These are phyloP conservation scores for Phoma sp. DNA, from an alignment of 2,329 filamentous ascomycete genomes.

Conservation along the genomic window DNA sequence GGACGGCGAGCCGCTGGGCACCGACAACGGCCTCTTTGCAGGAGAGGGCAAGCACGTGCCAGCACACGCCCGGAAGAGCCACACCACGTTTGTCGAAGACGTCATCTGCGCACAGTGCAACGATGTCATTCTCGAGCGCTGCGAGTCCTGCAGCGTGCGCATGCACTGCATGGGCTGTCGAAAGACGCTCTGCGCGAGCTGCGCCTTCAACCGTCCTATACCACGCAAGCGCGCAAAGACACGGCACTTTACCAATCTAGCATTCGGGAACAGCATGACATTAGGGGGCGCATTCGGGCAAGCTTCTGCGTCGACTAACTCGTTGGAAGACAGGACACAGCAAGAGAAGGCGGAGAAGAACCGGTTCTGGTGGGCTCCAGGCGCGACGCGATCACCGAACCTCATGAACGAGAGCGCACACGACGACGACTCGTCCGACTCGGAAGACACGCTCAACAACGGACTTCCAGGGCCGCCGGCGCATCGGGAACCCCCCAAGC, in stretches of 20 bases:
- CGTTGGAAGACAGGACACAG: conserved; percentile 30
- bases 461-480: conserved; percentile 44
- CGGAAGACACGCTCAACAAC: conserved; percentile 46
- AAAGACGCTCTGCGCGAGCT: conserved; percentile 66
- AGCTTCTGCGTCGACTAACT: conserved; percentile 37
- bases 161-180: conserved; percentile 68
- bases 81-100: conserved; percentile 59
- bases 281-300: conserved; percentile 37
- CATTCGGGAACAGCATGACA: conserved; percentile 41
- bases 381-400: conserved; percentile 61
- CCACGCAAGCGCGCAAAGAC: conserved; percentile 49
- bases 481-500: conserved; percentile 52
- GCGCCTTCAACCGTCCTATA: conserved; percentile 63
- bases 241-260: conserved; percentile 46
- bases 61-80: conserved; percentile 61
- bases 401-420: conserved; percentile 61
- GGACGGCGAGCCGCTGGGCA: conserved; percentile 62
- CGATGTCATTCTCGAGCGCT: conserved; percentile 61
- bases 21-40: conserved; percentile 50
- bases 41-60: conserved; percentile 63
- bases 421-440: conserved; percentile 48
- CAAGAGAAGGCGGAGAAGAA: conserved; percentile 35
- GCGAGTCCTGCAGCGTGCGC: conserved; percentile 66
- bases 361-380: conserved; percentile 66
- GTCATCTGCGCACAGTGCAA: conserved; percentile 62